Conservation (phyloP, 148 eudicot species). For the Vaccinium macrocarpon region DNA sequence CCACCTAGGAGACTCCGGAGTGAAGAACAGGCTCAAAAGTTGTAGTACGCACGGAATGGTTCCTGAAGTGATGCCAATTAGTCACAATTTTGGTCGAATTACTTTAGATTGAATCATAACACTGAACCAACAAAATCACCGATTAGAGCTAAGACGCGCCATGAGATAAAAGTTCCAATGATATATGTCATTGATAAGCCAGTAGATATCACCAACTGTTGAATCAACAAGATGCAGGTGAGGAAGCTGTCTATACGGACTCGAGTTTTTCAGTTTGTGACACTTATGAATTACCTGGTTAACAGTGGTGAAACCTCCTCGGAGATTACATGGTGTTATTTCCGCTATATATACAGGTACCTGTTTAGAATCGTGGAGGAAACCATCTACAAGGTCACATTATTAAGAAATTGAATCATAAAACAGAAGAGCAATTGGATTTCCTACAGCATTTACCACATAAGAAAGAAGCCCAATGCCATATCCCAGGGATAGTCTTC, state of each 20-base stretch:
- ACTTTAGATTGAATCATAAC: not conserved
- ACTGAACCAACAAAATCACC: slow-evolving; percentile 31
- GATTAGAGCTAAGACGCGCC: slow-evolving; percentile 57
- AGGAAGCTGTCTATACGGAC: not conserved
- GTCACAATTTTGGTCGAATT: not conserved
- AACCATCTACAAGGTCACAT: not conserved
- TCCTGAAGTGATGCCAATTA: slow-evolving; percentile 38
- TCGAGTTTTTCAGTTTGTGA: not conserved
- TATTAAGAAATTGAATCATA: not conserved
- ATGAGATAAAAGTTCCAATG: slow-evolving; percentile 48
- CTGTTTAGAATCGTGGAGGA: slow-evolving; percentile 27
- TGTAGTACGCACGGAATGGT: slow-evolving; percentile 51
- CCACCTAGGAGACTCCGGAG: slow-evolving; percentile 88
- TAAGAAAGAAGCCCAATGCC: slow-evolving; percentile 78
- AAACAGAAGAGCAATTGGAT: not conserved
- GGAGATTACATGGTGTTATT: slow-evolving; percentile 78
- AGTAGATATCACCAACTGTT: slow-evolving; percentile 59
- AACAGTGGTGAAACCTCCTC: slow-evolving; percentile 66
- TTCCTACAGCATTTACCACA: slow-evolving; percentile 42
- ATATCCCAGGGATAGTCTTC: slow-evolving; percentile 55
- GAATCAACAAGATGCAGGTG: slow-evolving; percentile 21
- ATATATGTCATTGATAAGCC: slow-evolving; percentile 61
- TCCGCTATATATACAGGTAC: slow-evolving; percentile 88
- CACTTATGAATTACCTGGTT: slow-evolving; percentile 53
- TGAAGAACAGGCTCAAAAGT: slow-evolving; percentile 53